phyloP scores from a whole-genome alignment of 306 rosid genomes.

The Lithocarpus polystachyus region DNA sequence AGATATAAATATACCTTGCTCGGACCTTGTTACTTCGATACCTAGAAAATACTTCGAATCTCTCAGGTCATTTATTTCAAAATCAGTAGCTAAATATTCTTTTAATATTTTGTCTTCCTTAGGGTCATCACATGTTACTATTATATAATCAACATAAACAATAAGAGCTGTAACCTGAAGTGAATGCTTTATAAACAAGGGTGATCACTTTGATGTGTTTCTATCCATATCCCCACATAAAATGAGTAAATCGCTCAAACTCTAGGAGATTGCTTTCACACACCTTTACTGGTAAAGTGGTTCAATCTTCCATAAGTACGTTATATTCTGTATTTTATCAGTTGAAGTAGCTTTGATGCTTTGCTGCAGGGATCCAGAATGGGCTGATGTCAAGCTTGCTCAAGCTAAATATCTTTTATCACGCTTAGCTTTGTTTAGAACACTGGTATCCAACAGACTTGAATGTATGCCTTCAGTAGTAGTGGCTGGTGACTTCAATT shows the following conservation, averaged over 20 bases:
- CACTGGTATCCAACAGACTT: conserved; percentile 54
- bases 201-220: no score
- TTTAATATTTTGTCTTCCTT: neutral
- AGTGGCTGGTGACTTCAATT: conserved; percentile 94
- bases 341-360: conserved; percentile 5
- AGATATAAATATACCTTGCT: neutral
- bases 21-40: neutral
- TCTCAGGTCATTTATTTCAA: neutral
- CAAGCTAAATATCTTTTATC: conserved; percentile 85
- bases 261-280: conserved; percentile 24
- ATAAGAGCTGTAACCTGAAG: no score
- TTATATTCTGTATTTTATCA: conserved; percentile 6
- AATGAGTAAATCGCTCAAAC: neutral
- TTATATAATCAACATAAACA: no score
- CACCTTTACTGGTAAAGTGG: conserved; percentile 75
- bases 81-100: neutral
- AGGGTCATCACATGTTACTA: neutral
- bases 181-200: no score
- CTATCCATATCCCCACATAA: neutral
- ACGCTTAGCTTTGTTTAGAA: conserved; percentile 59
- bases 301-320: conserved; percentile 1
- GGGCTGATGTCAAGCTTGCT: conserved; percentile 89
- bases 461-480: conserved; percentile 60
- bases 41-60: neutral
- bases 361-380: conserved; percentile 77